Evolutionary conservation across 305 asterid species (phyloP).

Genomic region (Solanum hybrid): DNA sequence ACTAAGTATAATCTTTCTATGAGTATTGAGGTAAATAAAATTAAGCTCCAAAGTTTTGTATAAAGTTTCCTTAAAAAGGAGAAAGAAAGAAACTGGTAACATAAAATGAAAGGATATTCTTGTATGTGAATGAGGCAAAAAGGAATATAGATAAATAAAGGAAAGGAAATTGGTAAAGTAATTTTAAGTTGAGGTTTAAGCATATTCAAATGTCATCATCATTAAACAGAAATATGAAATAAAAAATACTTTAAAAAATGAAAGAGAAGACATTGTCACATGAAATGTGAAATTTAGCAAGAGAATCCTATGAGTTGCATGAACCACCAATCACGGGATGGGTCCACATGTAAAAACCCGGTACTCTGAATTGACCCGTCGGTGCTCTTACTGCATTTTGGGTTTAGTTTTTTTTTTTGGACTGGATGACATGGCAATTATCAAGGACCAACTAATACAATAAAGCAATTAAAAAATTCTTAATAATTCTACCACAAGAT

Average conservation of each 20-base stretch:
- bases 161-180: neutral
- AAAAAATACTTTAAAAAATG: neutral
- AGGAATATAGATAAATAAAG: neutral
- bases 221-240: neutral
- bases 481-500: neutral
- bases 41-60: neutral
- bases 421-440: neutral
- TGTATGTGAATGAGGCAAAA: neutral
- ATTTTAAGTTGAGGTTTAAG: neutral
- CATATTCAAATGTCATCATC: neutral
- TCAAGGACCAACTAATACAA: too few species aligned
- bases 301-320: conserved; percentile 2
- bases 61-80: neutral
- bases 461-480: neutral
- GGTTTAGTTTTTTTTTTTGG: neutral
- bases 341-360: conserved; percentile 5
- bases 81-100: neutral
- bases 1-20: neutral
- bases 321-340: conserved; percentile 25
- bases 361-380: neutral
- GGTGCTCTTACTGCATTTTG: neutral
- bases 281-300: neutral
- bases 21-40: neutral
- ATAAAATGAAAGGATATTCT: neutral
- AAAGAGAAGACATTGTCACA: neutral